Evolutionary conservation across 768 basidiomycete genomes (phyloP), one percentile per base, ranked within the genome.

Genomic region (Naematelia aurantialba): DNA sequence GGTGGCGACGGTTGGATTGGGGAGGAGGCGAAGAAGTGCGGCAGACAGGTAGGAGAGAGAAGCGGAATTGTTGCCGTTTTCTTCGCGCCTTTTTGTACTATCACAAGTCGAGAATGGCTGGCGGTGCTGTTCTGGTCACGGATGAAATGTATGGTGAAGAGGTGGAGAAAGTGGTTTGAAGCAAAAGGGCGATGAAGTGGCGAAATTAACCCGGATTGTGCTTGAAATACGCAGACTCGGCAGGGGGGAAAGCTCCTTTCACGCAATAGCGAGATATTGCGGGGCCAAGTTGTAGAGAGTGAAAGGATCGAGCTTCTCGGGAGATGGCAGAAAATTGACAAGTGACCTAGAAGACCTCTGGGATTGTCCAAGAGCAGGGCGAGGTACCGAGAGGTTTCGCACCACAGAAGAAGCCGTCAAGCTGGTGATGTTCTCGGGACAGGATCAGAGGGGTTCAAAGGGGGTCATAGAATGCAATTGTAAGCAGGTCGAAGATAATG

Each of bases 1-100:
- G 13, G 27, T 17, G 39, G 19, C 31, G 54, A 47, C 55, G 61
- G 62, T 24, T 51, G 61, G 53, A 62, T 52, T 24, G 60, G 62
- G 59, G 58, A 69, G 61, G 65, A 45, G 63, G 65, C 70, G 70
- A 68, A 69, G 70, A 69, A 69, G 67, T 72, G 61, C 70, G 67
- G 67, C 57, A 57, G 60, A 59, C 53, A 52, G 63, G 55, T 60
- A 71, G 68, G 66, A 48, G 66, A 71, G 53, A 62, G 22, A 52
- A 11, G 19, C 30, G 45, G 55, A 51, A 46, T 27, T 31, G 59
- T 50, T 55, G 53, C 69, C 69, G 69, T 68, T 71, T 71, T 68
- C 64, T 71, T 66, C 69, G 69, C 66, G 39, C 69, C 67, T 62
- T 55, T 21, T 11, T 13, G 12, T 11, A 4, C n/a, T 52, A 39